Base-by-base conservation (phyloP, 352 stramenopile genomes). In the Phytopythium chamaehyphon region DNA sequence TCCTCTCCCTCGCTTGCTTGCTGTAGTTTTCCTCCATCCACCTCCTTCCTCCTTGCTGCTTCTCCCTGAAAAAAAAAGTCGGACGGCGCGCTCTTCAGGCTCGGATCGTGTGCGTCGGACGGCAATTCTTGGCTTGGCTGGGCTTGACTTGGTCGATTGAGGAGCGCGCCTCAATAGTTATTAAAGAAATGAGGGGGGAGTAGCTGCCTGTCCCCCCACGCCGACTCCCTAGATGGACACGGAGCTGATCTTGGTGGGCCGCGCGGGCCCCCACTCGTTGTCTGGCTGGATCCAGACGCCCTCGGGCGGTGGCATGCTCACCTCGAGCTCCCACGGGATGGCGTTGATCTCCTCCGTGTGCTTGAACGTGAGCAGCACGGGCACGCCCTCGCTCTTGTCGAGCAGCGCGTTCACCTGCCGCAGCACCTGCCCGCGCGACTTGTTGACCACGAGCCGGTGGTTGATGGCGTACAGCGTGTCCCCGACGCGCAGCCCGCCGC, bases 381-480 rank as follows among this genome's bases (percentile, higher is more conserved):
- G 71, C 38, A 69, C 61, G 33, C 76, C 72, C 46, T 88, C 78
- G 54, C 70, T 82, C 57, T 91, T 94, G 52, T 86, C 79, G 36
- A 88, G 59, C 51, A 88, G 62, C 52, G 78, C 71, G 59, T 83
- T 77, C 47, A 94, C 87, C 58, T 92, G 77, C 60, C 81, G 72
- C 45, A 94, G 64, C 49, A 94, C 80, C 52, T 94, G 83, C 14
- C 81, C 76, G 60, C 82, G 86, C 43, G 79, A 88, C 62, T 92
- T 92, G 69, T 94, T 94, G 54, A 90, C 79, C 14, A 94, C 79
- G n/a, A 90, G 74, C 54, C 77, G 71, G 51, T 91, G 78, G 67
- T 94, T 94, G 53, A 94, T 86, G 35, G 83, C 80, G 60, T 94
- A 92, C 36, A 94, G 70, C 40, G 77, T 86, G 61, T 94, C 83